Percentiles rank a stretch among this genome's conserved stretches.
Evolutionary conservation across 768 basidiomycete species (phyloP).

Genomic region (Russula compacta): DNA sequence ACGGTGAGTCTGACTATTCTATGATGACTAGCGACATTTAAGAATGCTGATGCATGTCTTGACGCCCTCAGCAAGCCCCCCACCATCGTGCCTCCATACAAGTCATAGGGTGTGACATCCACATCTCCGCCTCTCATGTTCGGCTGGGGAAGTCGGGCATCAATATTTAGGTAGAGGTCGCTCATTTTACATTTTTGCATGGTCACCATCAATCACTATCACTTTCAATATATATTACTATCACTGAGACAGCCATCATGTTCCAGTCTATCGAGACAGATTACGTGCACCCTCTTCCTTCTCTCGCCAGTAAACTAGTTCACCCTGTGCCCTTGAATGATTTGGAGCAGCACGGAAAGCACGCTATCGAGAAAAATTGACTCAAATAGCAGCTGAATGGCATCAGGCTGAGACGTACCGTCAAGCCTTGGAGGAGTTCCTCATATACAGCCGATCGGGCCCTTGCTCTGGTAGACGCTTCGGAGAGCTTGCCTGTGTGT

Average conservation of each 20-base stretch:
- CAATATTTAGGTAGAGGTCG: neutral
- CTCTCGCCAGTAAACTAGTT: slow-evolving; percentile 80
- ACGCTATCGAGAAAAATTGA: slow-evolving; percentile 33
- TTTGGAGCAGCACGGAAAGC: slow-evolving; percentile 54
- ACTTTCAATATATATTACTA: neutral
- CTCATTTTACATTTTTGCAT: neutral
- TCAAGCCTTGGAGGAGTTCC: slow-evolving; percentile 62
- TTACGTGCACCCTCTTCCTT: slow-evolving; percentile 69
- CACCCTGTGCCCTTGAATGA: slow-evolving; percentile 80
- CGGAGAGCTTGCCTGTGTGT: slow-evolving; percentile 62
- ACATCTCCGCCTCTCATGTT: neutral
- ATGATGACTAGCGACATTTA: neutral
- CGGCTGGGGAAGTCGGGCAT: neutral
- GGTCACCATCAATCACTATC: neutral
- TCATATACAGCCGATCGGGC: slow-evolving; percentile 71
- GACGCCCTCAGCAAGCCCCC: neutral
- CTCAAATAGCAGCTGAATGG: neutral
- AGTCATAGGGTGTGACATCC: slow-evolving; percentile 18
- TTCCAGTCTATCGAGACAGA: slow-evolving; percentile 23
- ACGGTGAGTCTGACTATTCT: slow-evolving; percentile 26
- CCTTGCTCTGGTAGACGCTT: slow-evolving; percentile 51
- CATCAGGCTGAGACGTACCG: slow-evolving; percentile 39
- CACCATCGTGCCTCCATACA: slow-evolving; percentile 29
- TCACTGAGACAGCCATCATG: neutral
- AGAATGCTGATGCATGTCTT: neutral